Evolutionary conservation across 495 filamentous ascomycete genomes (phyloP).

Genomic region (Mycothermus thermophilus): DNA sequence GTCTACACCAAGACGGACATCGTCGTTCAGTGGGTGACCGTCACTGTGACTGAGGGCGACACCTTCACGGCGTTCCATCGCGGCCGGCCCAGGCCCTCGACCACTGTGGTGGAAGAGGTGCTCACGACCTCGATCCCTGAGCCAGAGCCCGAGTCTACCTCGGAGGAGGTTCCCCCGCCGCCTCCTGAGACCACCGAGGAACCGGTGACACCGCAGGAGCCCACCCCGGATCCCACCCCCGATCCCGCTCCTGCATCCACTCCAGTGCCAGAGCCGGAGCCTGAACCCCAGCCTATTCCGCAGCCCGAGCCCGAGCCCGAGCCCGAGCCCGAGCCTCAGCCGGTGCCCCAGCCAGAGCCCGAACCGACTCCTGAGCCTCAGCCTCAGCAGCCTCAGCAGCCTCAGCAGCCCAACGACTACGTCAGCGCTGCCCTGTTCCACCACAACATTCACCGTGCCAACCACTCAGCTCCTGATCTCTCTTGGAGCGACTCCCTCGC

Average conservation of each 20-base stretch:
- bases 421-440: slow-evolving; percentile 38
- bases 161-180: slow-evolving; percentile 2
- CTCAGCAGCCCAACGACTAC: slow-evolving; percentile 17
- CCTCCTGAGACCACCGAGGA: too few species aligned
- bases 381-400: slow-evolving; percentile 6
- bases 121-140: too few species aligned
- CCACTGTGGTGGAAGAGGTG: too few species aligned
- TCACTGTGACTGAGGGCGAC: slow-evolving; percentile 40
- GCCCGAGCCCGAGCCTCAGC: slow-evolving; percentile 1
- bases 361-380: slow-evolving; percentile 7
- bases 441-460: slow-evolving; percentile 79
- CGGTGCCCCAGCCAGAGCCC: slow-evolving; percentile 5
- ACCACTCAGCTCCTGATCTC: slow-evolving; percentile 57
- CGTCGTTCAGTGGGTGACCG: slow-evolving; percentile 45
- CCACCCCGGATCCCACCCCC: slow-evolving; percentile 4
- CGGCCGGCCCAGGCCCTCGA: slow-evolving; percentile 8
- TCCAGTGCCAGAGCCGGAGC: slow-evolving; percentile 3
- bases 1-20: slow-evolving; percentile 41
- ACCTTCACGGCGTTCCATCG: slow-evolving; percentile 7
- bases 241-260: background rate
- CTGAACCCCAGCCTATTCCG: slow-evolving; percentile 1
- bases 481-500: slow-evolving; percentile 50
- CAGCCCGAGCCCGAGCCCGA: slow-evolving; percentile 5
- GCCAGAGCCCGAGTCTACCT: background rate
- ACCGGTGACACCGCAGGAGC: too few species aligned